phyloP scores from a whole-genome alignment of 1,139 yeast species.

The Zygosaccharomyces pseudobailii region DNA sequence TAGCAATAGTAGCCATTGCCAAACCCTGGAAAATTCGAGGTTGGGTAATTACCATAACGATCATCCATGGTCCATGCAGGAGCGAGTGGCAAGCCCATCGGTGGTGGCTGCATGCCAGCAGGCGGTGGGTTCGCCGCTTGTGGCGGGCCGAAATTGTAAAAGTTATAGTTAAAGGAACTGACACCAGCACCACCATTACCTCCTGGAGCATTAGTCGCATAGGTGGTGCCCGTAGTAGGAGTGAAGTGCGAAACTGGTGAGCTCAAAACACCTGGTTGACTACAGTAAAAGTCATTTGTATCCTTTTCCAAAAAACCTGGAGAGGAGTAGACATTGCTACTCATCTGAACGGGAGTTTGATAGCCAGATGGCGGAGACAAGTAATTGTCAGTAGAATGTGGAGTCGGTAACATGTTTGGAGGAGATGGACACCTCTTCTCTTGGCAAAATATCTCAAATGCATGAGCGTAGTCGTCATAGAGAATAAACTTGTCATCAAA shows the following conservation, averaged over 20 bases:
- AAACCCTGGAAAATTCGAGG: conserved; percentile 8
- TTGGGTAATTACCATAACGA: conserved; percentile 7
- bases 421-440: conserved; percentile 17
- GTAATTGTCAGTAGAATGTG: conserved; percentile 13
- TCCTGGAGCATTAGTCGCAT: background rate
- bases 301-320: conserved; percentile 21
- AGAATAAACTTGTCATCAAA: conserved; percentile 29
- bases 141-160: conserved; percentile 14
- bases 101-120: conserved; percentile 4
- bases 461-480: conserved; percentile 27
- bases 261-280: conserved; percentile 11
- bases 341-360: conserved; percentile 20
- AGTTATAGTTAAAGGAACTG: conserved; percentile 8
- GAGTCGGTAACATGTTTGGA: conserved; percentile 17
- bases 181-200: background rate
- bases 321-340: conserved; percentile 22
- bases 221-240: conserved; percentile 11
- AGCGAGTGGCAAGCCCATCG: conserved; percentile 9
- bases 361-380: conserved; percentile 18
- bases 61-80: conserved; percentile 17
- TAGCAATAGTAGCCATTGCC: conserved; percentile 14
- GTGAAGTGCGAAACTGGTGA: conserved; percentile 17
- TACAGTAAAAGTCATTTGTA: conserved; percentile 16
- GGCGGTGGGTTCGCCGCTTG: background rate
- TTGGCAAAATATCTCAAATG: conserved; percentile 24